Evolutionary conservation across 768 basidiomycete species (phyloP).

Genomic region (Leccinum subtestaceum): DNA sequence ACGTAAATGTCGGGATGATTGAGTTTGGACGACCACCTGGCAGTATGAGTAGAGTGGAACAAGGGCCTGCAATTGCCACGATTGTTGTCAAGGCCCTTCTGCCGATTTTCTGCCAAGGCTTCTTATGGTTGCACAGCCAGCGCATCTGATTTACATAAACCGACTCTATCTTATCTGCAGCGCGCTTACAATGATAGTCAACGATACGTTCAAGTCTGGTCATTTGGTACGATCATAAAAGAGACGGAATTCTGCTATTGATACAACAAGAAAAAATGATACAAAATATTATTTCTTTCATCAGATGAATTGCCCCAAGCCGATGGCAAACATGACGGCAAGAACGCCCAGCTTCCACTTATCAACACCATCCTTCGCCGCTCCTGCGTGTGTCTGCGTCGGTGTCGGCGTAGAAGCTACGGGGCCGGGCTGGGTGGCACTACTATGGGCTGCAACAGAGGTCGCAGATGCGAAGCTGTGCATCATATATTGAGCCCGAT

Average conservation of each 20-base stretch:
- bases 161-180: slow-evolving; percentile 11
- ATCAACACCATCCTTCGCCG: background rate
- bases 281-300: background rate
- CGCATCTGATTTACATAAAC: background rate
- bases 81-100: background rate
- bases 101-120: background rate
- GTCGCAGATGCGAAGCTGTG: slow-evolving; percentile 44
- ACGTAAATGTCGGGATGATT: background rate
- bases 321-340: background rate
- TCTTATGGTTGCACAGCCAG: slow-evolving; percentile 16
- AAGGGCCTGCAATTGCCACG: background rate
- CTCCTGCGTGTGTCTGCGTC: background rate
- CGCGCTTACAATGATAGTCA: too few relatives aligned
- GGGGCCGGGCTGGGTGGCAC: slow-evolving; percentile 39
- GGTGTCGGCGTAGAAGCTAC: slow-evolving; percentile 29
- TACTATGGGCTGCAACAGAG: slow-evolving; percentile 37
- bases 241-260: background rate
- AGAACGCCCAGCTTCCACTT: slow-evolving; percentile 7
- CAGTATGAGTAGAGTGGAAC: slow-evolving; percentile 3
- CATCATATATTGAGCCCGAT: background rate
- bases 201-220: too few relatives aligned
- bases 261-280: background rate
- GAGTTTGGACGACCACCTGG: background rate
- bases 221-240: background rate
- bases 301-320: slow-evolving; percentile 15